phyloP scores from a whole-genome alignment of 306 rosid genomes.

The Corylus heterophylla region DNA sequence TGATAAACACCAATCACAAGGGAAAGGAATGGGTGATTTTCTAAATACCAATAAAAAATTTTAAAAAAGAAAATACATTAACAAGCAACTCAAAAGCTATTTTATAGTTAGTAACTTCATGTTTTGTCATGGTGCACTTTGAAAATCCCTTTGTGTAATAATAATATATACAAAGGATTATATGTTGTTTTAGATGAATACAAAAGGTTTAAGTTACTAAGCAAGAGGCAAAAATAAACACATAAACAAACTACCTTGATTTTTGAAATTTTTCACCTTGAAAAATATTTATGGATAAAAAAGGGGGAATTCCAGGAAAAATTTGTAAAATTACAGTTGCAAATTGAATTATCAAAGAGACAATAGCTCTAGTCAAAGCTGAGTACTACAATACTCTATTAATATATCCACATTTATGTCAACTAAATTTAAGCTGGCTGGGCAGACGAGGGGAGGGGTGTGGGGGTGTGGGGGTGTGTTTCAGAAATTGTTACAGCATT shows the following conservation, averaged over 20 bases:
- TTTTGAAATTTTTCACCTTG: not conserved
- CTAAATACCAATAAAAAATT: not conserved
- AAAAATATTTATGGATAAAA: not conserved
- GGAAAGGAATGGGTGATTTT: not conserved
- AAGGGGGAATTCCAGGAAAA: not conserved
- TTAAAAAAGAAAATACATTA: no score
- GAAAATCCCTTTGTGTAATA: no score
- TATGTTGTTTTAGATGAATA: no score
- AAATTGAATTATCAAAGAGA: not conserved
- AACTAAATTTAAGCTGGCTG: not conserved
- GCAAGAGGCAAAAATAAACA: not conserved
- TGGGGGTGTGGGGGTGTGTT: no score
- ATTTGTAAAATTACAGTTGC: not conserved
- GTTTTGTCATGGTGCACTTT: no score
- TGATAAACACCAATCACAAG: not conserved
- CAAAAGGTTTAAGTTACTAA: no score
- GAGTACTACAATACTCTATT: not conserved
- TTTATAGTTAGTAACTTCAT: no score
- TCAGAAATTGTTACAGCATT: not conserved
- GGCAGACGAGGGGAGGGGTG: no score
- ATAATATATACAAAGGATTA: no score
- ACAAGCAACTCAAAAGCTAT: no score
- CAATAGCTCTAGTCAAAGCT: not conserved
- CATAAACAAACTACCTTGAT: not conserved
- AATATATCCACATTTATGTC: not conserved